Conservation (phyloP, 208 protist genomes). For the Leishmania arabica region DNA sequence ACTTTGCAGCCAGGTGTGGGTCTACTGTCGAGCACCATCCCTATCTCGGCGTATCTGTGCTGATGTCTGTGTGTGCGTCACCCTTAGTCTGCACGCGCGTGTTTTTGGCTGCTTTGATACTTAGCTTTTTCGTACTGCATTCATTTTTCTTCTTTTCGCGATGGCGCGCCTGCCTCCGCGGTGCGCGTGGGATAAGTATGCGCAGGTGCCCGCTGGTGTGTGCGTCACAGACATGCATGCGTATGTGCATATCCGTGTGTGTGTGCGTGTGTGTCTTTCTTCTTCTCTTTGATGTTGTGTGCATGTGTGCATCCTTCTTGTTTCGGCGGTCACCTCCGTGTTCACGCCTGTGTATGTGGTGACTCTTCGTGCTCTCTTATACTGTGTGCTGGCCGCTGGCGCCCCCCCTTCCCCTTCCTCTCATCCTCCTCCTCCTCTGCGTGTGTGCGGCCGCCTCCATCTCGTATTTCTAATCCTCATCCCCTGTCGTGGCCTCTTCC, state of each 20-base stretch:
- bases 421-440: background rate
- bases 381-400: background rate
- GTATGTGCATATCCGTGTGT: too few relatives aligned
- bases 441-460: background rate
- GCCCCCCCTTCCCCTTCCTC: background rate
- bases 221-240: too few relatives aligned
- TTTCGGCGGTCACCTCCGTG: background rate
- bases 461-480: too few relatives aligned
- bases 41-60: background rate
- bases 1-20: background rate
- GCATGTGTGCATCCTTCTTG: background rate
- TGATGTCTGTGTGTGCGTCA: background rate
- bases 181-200: too few relatives aligned
- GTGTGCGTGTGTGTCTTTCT: background rate
- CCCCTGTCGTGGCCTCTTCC: background rate
- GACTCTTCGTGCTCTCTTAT: background rate
- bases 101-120: too few relatives aligned
- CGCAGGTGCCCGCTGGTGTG: too few relatives aligned
- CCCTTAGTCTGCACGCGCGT: too few relatives aligned
- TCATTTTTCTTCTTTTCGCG: too few relatives aligned
- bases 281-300: background rate
- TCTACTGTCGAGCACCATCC: background rate
- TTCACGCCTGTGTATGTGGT: background rate
- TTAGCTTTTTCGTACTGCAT: too few relatives aligned
- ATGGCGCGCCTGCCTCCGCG: background rate